Evolutionary conservation across 2,329 filamentous ascomycete genomes (phyloP), one percentile per base, ranked within the genome.

Genomic region (Xylaria sp.): DNA sequence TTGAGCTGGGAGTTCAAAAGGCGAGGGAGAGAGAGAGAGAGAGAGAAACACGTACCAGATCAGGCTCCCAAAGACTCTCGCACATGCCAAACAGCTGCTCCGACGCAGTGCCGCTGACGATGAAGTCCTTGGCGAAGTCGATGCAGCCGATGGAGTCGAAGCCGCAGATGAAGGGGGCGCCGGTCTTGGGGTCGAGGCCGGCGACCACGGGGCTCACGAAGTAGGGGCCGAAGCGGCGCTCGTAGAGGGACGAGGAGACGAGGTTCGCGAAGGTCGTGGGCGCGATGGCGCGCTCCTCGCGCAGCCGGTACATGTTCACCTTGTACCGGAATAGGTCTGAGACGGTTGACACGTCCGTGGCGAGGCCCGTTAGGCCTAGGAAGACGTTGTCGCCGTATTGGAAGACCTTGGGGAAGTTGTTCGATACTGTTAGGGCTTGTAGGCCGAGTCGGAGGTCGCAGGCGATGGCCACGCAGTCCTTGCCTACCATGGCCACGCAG

Each of bases 361-460:
- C 96, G 60, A 99, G 92, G 65, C 96, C 96, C 4, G 96, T 98
- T 70, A 99, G 90, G 65, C 96, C 96, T 42, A 99, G 92, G 84
- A 97, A 98, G 77, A 96, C 93, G 78, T 95, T 93, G 78, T 95
- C 93, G 79, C 93, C 94, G 87, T 97, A 98, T 82, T 92, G 90
- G 90, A 98, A 98, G 87, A 99, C 93, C 87, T 99, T 99, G 85
- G 96, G 96, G 87, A 98, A 98, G 91, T 98, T 96, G 91, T 99
- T 99, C 82, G 94, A 98, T 69, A 99, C 93, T 72, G 96, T 99
- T 79, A 99, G 88, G 79, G 96, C 89, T 85, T 99, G 96, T 80
- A 98, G 91, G 78, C 96, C 96, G 75, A 99, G 93, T 73, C 96
- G 95, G 74, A 99, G 93, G 84, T 99, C 96, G 87, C 96, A 99